A percentile compares a stretch with the other conserved stretches of the same genome.
Conservation (phyloP, 306 rosid species). For the Rosa lucieae region DNA sequence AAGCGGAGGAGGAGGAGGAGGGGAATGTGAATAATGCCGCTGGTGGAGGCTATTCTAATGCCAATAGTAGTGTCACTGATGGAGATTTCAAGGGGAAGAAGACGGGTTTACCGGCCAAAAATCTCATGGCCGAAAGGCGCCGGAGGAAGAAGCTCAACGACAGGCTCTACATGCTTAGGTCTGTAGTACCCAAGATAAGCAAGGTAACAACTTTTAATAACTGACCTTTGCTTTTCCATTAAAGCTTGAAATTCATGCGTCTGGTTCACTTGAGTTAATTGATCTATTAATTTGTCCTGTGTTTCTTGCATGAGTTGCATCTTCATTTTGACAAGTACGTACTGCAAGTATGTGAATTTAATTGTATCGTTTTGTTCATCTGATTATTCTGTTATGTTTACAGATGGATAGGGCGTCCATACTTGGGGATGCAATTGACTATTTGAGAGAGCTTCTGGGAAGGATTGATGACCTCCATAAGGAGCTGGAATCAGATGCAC, state of each 20-base stretch:
- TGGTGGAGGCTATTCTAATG: conserved; percentile 44
- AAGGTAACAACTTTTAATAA: conserved; percentile 48
- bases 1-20: conserved; percentile 47
- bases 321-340: too few relatives aligned
- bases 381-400: too few relatives aligned
- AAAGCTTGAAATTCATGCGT: too few relatives aligned
- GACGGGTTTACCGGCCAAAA: conserved; percentile 70
- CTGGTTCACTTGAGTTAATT: not conserved
- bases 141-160: conserved; percentile 94
- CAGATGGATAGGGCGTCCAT: conserved; percentile 96
- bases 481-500: conserved; percentile 78
- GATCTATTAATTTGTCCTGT: too few relatives aligned
- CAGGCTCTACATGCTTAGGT: conserved; percentile 91
- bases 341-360: too few relatives aligned
- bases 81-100: conserved; percentile 49
- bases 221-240: not conserved
- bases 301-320: too few relatives aligned
- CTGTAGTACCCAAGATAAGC: conserved; percentile 95
- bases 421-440: conserved; percentile 93
- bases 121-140: conserved; percentile 96
- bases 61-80: conserved; percentile 37
- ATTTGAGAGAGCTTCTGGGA: conserved; percentile 87
- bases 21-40: conserved; percentile 14
- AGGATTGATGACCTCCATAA: conserved; percentile 80
- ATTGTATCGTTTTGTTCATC: too few relatives aligned